Conservation (phyloP, 148 eudicot species). For the Cornus controversa region DNA sequence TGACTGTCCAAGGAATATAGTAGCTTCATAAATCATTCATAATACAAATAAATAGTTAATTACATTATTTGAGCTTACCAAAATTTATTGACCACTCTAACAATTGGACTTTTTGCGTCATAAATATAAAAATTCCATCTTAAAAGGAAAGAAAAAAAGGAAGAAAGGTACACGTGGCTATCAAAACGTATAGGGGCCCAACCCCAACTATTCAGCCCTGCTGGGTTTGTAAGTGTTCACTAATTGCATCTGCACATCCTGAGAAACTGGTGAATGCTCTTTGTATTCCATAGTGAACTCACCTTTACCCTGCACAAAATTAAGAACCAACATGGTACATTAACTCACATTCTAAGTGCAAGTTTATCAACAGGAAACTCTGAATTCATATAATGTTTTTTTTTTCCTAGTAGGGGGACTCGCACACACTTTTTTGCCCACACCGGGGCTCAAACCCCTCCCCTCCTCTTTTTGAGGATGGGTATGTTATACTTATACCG, state of each 20-base stretch:
- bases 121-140: neutral
- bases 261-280: constrained; percentile 79
- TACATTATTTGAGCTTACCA: constrained; percentile 19
- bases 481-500: too few relatives aligned
- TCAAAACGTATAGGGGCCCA: neutral
- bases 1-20: neutral
- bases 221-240: constrained; percentile 67
- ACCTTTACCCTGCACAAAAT: constrained; percentile 75
- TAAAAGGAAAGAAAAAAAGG: neutral
- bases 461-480: too few relatives aligned
- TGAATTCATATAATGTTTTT: neutral
- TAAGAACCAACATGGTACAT: constrained; percentile 3
- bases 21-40: constrained; percentile 1
- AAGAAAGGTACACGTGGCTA: constrained; percentile 20
- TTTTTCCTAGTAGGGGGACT: too few relatives aligned
- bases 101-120: neutral
- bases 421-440: too few relatives aligned
- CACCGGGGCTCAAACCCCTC: too few relatives aligned
- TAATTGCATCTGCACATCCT: constrained; percentile 84
- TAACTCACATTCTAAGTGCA: neutral
- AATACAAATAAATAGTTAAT: neutral
- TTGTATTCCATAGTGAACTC: constrained; percentile 98
- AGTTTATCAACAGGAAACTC: neutral
- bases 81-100: constrained; percentile 11
- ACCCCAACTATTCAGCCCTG: constrained; percentile 38